Percentiles rank a stretch among this genome's conserved stretches.
Evolutionary conservation across 306 rosid genomes (phyloP).

Genomic region (Dicorynia guianensis): DNA sequence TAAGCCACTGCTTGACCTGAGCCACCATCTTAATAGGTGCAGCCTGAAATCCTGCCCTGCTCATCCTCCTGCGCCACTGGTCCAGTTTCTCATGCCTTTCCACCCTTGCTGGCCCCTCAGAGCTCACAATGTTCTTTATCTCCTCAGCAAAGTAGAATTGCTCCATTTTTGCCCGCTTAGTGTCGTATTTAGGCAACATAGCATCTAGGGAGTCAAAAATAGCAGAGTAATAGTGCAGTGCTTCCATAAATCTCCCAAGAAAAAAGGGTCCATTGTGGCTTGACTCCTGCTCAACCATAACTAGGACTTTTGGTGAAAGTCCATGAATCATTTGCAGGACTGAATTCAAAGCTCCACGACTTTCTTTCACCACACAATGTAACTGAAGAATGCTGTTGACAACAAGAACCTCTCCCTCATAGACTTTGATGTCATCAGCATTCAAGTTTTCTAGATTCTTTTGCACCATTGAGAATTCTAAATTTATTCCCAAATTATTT

Average conservation of each 20-base stretch:
- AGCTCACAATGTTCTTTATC: constrained; percentile 93
- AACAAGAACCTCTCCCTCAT: constrained; percentile 69
- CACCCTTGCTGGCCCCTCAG: constrained; percentile 83
- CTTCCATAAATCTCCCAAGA: constrained; percentile 92
- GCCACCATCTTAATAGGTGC: constrained; percentile 66
- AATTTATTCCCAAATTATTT: constrained; percentile 50
- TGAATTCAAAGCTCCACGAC: constrained; percentile 83
- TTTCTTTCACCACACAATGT: constrained; percentile 91
- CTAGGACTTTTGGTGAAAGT: constrained; percentile 68
- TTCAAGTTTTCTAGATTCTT: constrained; percentile 64
- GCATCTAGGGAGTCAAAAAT: constrained; percentile 85
- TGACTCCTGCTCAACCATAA: constrained; percentile 84
- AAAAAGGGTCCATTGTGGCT: constrained; percentile 97
- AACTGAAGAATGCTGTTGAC: constrained; percentile 84
- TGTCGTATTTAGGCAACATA: constrained; percentile 84
- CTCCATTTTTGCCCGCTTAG: constrained; percentile 76
- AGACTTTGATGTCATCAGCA: constrained; percentile 55
- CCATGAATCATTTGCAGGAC: constrained; percentile 73
- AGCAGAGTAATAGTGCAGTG: constrained; percentile 86
- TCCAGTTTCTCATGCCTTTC: constrained; percentile 95
- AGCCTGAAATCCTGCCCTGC: constrained; percentile 84
- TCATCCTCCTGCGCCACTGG: constrained; percentile 91
- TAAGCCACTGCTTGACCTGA: constrained; percentile 84
- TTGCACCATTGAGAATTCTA: constrained; percentile 63
- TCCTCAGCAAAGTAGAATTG: constrained; percentile 94